Evolutionary conservation across 179 eudicot species (phyloP), one percentile per base, ranked within the genome.

Genomic region (Monotropa hypopitys): DNA sequence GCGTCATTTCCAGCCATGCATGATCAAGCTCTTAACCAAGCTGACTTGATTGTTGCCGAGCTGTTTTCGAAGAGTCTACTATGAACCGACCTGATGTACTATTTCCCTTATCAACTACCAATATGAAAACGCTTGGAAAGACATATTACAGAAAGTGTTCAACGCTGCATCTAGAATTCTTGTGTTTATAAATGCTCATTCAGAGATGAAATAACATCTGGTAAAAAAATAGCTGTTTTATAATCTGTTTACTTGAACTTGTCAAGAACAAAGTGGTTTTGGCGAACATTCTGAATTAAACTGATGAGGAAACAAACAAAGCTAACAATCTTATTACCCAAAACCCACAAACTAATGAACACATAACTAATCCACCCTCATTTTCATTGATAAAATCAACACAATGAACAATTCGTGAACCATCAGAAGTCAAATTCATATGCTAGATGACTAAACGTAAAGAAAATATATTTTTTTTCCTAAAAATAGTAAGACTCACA

Each of bases 401-500:
- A 4, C 35, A 26, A 35, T 35, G 35, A 56, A 16, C 21, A 66
- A 40, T 15, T 35, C 33, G 38, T 66, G 33, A 32, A 20, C 20
- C 2, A 32, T 73, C 47, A 53, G 30, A 51, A 35, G 16, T 8
- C 46, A 38, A 66, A 18, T 38, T 18, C 46, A 66, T 66, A 7
- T 35, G 71, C 20, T 18, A 33, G 26, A 66, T 66, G 38, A 30
- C 20, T n/a, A 71, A 28, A 10, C n/a, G 1, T 15, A n/a, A 2
- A 65, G 1, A 21, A 20, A 46, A 10, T 26, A 2, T n/a, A 49
- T n/a, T 12, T 65, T 15, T 49, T 74, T 47, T 30, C 35, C 77
- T 45, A 32, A 61, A 76, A 77, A 72, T 59, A 43, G 74, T 43
- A 82, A 82, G 88, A 92, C 94, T 90, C 94, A 89, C 92, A 82